Evolutionary conservation across 2,329 filamentous ascomycete species (phyloP).

Genomic region (Orbilia blumenaviensis): DNA sequence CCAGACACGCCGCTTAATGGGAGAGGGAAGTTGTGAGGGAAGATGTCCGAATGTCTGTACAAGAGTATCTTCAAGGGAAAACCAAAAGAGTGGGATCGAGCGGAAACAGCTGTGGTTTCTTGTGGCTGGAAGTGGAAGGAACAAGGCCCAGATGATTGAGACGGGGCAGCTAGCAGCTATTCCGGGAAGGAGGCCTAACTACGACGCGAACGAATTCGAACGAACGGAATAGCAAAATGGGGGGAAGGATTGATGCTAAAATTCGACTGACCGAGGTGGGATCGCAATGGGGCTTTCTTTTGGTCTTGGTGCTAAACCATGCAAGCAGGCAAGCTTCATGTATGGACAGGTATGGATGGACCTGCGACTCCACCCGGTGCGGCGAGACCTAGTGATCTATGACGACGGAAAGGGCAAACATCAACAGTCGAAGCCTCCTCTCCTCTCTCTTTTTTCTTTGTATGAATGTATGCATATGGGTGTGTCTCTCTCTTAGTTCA

Average conservation of each 20-base stretch:
- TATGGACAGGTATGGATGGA: neutral
- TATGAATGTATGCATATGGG: too few relatives aligned
- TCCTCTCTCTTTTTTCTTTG: neutral
- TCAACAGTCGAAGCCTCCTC: neutral
- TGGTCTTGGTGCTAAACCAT: neutral
- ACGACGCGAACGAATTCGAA: constrained; percentile 33
- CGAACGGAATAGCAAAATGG: constrained; percentile 40
- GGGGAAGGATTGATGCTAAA: constrained; percentile 45
- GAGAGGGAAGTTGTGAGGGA: constrained; percentile 19
- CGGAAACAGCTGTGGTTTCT: constrained; percentile 49
- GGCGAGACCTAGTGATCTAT: constrained; percentile 15
- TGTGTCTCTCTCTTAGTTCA: constrained; percentile 4
- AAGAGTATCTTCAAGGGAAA: constrained; percentile 33
- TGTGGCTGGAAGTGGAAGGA: constrained; percentile 52
- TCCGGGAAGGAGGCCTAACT: constrained; percentile 48
- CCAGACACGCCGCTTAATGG: constrained; percentile 22
- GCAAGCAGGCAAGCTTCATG: constrained; percentile 7
- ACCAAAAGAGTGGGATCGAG: constrained; percentile 49
- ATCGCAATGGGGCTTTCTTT: constrained; percentile 6
- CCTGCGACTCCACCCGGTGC: constrained; percentile 28
- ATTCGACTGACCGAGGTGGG: constrained; percentile 40
- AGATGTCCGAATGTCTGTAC: neutral
- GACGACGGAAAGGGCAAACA: constrained; percentile 43
- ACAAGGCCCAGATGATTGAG: constrained; percentile 47
- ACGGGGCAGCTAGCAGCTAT: constrained; percentile 41